A percentile compares a stretch with the other conserved stretches of the same genome.
Conservation (phyloP, 306 rosid genomes). For the Begonia peltatifolia region DNA sequence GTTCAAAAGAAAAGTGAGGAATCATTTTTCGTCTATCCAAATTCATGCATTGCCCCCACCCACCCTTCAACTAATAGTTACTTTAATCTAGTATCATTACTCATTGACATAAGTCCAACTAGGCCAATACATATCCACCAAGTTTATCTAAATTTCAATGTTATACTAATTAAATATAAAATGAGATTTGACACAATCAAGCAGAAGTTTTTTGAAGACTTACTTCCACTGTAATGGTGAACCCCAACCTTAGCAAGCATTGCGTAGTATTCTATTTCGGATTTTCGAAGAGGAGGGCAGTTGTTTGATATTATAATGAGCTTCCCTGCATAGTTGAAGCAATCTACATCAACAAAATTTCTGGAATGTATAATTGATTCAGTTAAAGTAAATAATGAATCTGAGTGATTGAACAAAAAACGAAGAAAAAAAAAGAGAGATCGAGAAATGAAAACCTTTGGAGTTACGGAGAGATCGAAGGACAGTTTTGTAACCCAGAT, state of each 20-base stretch:
- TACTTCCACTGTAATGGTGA: slow-evolving; percentile 40
- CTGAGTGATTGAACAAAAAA: neutral
- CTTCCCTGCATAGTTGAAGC: slow-evolving; percentile 21
- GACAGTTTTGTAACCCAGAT: slow-evolving; percentile 30
- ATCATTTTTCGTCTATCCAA: no score
- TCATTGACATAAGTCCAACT: no score
- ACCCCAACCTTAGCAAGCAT: slow-evolving; percentile 40
- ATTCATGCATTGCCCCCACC: no score
- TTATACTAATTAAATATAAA: no score
- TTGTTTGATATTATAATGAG: slow-evolving; percentile 30
- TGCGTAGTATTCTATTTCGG: slow-evolving; percentile 38
- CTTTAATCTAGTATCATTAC: no score
- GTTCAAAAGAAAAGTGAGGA: neutral
- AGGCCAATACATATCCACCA: no score
- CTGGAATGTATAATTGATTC: neutral
- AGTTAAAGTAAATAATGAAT: neutral
- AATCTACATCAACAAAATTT: no score
- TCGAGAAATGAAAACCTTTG: slow-evolving; percentile 15
- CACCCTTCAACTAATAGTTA: no score
- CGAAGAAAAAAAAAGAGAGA: no score
- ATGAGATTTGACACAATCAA: neutral
- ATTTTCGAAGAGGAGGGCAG: slow-evolving; percentile 31
- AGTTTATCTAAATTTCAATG: no score
- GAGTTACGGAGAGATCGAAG: slow-evolving; percentile 26
- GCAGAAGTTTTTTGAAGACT: slow-evolving; percentile 6